phyloP scores from a whole-genome alignment of 2,329 filamentous ascomycete genomes.

The Beauveria scarabaeidicola region DNA sequence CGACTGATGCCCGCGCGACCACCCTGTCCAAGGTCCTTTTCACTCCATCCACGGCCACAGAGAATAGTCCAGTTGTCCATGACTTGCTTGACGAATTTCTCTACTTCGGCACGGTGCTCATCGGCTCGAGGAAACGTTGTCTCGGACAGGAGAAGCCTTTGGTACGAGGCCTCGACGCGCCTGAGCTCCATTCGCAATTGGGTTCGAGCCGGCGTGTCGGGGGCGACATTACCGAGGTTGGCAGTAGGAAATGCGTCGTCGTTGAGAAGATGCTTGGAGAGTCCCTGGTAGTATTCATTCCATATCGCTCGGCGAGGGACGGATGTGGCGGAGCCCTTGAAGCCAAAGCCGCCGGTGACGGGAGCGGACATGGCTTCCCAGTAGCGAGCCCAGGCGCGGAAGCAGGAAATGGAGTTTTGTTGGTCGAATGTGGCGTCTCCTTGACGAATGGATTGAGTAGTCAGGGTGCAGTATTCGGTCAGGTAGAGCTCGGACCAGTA shows the following conservation, averaged over 20 bases:
- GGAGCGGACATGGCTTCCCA: constrained; percentile 47
- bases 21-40: constrained; percentile 71
- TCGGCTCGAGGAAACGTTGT: constrained; percentile 78
- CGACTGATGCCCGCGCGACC: constrained; percentile 69
- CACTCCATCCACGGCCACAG: constrained; percentile 70
- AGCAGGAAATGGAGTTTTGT: constrained; percentile 45
- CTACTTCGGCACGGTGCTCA: constrained; percentile 69
- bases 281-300: constrained; percentile 73
- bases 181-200: constrained; percentile 71
- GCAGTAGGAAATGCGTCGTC: constrained; percentile 52
- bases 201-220: constrained; percentile 45
- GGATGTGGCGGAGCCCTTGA: constrained; percentile 37
- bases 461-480: constrained; percentile 65
- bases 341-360: constrained; percentile 47
- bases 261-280: constrained; percentile 67
- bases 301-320: constrained; percentile 63
- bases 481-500: constrained; percentile 74
- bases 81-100: constrained; percentile 70
- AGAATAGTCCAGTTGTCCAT: constrained; percentile 80
- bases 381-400: constrained; percentile 61
- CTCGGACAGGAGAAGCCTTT: constrained; percentile 67
- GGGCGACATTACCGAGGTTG: constrained; percentile 30
- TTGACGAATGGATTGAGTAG: constrained; percentile 48
- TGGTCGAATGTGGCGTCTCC: constrained; percentile 43
- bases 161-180: constrained; percentile 70